These are phyloP conservation scores for Podospora australis DNA, from an alignment of 495 filamentous ascomycete genomes.

Conservation along the genomic window DNA sequence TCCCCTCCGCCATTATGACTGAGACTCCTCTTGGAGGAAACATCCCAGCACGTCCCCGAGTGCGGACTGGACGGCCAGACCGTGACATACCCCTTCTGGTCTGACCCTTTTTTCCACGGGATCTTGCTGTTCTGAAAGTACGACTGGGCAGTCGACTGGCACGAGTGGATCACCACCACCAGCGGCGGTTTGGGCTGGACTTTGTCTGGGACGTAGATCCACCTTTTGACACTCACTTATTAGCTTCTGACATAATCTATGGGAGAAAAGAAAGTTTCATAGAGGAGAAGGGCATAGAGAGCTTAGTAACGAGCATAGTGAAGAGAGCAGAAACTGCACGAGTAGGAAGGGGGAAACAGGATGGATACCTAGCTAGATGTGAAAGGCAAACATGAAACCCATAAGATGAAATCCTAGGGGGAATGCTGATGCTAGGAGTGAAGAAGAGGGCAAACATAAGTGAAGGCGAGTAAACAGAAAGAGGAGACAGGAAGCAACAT, in stretches of 20 bases:
- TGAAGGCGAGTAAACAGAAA: no score
- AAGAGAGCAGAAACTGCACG: no score
- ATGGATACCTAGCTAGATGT: no score
- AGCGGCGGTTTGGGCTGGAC: constrained; percentile 45
- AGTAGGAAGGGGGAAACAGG: no score
- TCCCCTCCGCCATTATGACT: constrained; percentile 33
- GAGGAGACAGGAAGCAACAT: neutral
- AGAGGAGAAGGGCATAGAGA: no score
- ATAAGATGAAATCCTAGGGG: no score
- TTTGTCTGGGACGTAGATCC: constrained; percentile 49
- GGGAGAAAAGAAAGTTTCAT: no score
- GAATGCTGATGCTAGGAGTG: no score
- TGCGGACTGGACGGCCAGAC: constrained; percentile 46
- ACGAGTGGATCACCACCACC: constrained; percentile 52
- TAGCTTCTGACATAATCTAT: neutral
- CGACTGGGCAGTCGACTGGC: constrained; percentile 44
- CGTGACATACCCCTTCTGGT: constrained; percentile 51
- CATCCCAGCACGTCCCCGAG: constrained; percentile 52
- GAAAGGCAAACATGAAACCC: no score
- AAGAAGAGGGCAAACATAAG: no score
- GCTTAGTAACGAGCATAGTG: no score
- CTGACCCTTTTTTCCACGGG: constrained; percentile 42
- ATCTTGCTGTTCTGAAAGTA: constrained; percentile 47
- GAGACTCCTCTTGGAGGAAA: constrained; percentile 40
- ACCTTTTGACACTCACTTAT: constrained; percentile 22